Evolutionary conservation across 495 filamentous ascomycete species (phyloP).

Genomic region (Aspergillus steynii): DNA sequence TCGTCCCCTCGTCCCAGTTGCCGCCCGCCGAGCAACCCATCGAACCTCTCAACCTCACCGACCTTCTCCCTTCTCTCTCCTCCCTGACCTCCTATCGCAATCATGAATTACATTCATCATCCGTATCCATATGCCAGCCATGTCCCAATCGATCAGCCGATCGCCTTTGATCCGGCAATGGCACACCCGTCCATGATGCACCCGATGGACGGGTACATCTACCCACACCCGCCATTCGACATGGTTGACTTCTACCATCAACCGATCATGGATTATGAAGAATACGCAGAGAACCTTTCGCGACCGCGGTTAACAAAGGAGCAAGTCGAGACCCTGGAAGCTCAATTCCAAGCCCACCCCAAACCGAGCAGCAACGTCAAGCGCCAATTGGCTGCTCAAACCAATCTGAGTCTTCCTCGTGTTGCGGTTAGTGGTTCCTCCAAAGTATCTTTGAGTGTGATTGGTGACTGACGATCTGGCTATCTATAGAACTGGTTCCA

Average conservation of each 20-base stretch:
- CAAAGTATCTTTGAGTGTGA: neutral
- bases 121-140: slow-evolving; percentile 44
- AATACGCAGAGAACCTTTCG: slow-evolving; percentile 52
- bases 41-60: neutral
- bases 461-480: slow-evolving; percentile 13
- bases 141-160: slow-evolving; percentile 42
- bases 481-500: slow-evolving; percentile 82
- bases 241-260: slow-evolving; percentile 51
- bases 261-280: slow-evolving; percentile 52
- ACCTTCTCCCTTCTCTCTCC: slow-evolving; percentile 19
- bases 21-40: slow-evolving; percentile 6
- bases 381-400: slow-evolving; percentile 68
- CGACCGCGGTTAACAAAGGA: slow-evolving; percentile 76
- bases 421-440: slow-evolving; percentile 64
- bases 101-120: slow-evolving; percentile 49
- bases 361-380: slow-evolving; percentile 79
- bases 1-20: slow-evolving; percentile 1
- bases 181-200: slow-evolving; percentile 45
- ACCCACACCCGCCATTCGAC: slow-evolving; percentile 45
- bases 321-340: slow-evolving; percentile 75
- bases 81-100: slow-evolving; percentile 6
- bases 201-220: slow-evolving; percentile 46
- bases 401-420: slow-evolving; percentile 70
- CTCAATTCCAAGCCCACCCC: slow-evolving; percentile 71
- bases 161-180: slow-evolving; percentile 44